Evolutionary conservation across 352 stramenopile genomes (phyloP).

Genomic region (Phytophthora cactorum): DNA sequence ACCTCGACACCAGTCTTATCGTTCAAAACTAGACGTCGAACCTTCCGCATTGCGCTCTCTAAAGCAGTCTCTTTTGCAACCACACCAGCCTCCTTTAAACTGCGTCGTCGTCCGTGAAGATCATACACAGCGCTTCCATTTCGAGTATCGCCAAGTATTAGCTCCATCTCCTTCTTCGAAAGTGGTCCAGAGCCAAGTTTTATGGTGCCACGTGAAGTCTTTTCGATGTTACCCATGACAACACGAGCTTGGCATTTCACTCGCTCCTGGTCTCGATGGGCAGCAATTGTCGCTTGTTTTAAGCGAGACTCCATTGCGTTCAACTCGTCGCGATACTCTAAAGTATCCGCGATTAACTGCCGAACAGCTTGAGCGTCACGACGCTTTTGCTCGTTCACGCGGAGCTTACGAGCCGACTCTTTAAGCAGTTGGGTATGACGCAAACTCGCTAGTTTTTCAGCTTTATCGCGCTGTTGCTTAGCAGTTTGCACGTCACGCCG

Average conservation of each 20-base stretch:
- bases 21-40: constrained; percentile 48
- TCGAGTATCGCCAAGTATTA: constrained; percentile 7
- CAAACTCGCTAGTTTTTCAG: constrained; percentile 45
- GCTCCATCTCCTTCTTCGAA: constrained; percentile 52
- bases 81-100: constrained; percentile 28
- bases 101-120: constrained; percentile 61
- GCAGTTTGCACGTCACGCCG: constrained; percentile 47
- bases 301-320: constrained; percentile 44
- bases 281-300: constrained; percentile 50
- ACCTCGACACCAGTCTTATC: constrained; percentile 30
- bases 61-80: constrained; percentile 43
- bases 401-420: constrained; percentile 21
- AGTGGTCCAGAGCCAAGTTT: constrained; percentile 48
- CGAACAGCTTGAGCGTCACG: constrained; percentile 52
- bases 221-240: constrained; percentile 39
- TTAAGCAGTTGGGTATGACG: constrained; percentile 48
- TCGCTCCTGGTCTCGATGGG: constrained; percentile 51
- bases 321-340: constrained; percentile 63
- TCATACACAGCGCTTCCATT: constrained; percentile 58
- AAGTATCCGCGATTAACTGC: constrained; percentile 54
- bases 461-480: constrained; percentile 45
- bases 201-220: constrained; percentile 37
- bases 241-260: constrained; percentile 42
- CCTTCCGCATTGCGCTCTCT: constrained; percentile 59
- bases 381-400: constrained; percentile 35